phyloP scores from a whole-genome alignment of 2,329 filamentous ascomycete species.

The Fusarium buxicola region DNA sequence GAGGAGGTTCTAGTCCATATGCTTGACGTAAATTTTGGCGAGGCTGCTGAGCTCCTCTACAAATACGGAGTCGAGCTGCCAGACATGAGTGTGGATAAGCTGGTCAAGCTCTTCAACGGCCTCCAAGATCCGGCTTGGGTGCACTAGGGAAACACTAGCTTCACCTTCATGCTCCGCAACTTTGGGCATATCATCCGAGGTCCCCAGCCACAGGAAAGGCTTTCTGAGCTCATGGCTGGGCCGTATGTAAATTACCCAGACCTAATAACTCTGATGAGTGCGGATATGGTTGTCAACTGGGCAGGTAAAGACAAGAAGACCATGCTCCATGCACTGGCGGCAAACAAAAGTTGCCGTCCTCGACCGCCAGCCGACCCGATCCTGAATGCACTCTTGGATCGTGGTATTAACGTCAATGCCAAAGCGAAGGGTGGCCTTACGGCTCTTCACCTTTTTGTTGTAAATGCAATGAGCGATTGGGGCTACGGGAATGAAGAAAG shows the following conservation, averaged over 20 bases:
- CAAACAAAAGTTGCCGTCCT: not conserved
- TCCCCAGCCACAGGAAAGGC: not conserved
- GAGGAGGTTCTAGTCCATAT: not conserved
- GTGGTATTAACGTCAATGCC: not conserved
- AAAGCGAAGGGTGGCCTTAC: not conserved
- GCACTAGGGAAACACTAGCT: not conserved
- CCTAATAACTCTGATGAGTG: not conserved
- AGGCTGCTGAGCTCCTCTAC: not conserved
- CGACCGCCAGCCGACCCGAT: not conserved
- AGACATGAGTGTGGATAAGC: not conserved
- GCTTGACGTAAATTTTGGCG: not conserved
- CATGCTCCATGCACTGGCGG: not conserved
- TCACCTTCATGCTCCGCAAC: not conserved
- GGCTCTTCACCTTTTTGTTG: not conserved
- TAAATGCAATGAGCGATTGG: not conserved
- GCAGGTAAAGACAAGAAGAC: not conserved
- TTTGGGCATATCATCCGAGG: not conserved
- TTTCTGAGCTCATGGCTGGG: not conserved
- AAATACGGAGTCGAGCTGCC: not conserved
- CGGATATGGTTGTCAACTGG: not conserved
- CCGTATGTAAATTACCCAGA: not conserved
- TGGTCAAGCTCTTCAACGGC: not conserved
- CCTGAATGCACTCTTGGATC: not conserved
- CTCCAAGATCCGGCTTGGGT: not conserved
- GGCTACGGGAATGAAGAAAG: not conserved